A percentile compares a stretch with the other conserved stretches of the same genome.
These are phyloP conservation scores for Salinomyces thailandicus DNA, from an alignment of 2,329 filamentous ascomycete species.

Conservation along the genomic window DNA sequence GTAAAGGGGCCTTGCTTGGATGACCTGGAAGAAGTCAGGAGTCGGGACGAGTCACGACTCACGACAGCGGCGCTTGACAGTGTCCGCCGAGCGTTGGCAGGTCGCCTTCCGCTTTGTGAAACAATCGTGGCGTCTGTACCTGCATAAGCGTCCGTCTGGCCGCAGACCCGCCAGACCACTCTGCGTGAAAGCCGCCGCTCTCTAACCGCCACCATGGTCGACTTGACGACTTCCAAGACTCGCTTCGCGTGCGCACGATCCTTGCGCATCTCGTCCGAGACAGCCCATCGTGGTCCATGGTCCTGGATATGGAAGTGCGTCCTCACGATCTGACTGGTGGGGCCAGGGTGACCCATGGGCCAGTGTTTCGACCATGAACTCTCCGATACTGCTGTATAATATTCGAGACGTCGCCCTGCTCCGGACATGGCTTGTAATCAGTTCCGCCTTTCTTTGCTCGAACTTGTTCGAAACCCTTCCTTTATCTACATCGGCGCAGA, in stretches of 20 bases:
- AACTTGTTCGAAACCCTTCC: conserved; percentile 1
- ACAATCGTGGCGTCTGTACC: conserved; percentile 4
- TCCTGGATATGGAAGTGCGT: not conserved
- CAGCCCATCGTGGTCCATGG: no score
- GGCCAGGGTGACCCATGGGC: not conserved
- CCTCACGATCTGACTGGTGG: conserved; percentile 3
- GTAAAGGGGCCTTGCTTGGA: no score
- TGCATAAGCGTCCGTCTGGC: conserved; percentile 4
- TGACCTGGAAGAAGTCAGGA: no score
- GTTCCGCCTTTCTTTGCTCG: conserved; percentile 6
- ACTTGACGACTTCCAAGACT: not conserved
- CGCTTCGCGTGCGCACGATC: not conserved
- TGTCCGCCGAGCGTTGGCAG: no score
- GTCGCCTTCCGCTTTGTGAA: no score
- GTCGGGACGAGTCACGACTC: no score
- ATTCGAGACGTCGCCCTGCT: not conserved
- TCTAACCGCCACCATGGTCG: conserved; percentile 3
- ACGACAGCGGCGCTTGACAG: no score
- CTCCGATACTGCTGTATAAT: not conserved
- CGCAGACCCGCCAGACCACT: not conserved
- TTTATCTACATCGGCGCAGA: conserved; percentile 26
- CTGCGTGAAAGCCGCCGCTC: not conserved
- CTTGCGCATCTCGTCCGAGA: not conserved
- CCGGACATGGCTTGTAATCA: not conserved
- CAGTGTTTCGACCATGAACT: not conserved